phyloP scores from a whole-genome alignment of 1,284 basidiomycete genomes.

The Inonotus hispidus region DNA sequence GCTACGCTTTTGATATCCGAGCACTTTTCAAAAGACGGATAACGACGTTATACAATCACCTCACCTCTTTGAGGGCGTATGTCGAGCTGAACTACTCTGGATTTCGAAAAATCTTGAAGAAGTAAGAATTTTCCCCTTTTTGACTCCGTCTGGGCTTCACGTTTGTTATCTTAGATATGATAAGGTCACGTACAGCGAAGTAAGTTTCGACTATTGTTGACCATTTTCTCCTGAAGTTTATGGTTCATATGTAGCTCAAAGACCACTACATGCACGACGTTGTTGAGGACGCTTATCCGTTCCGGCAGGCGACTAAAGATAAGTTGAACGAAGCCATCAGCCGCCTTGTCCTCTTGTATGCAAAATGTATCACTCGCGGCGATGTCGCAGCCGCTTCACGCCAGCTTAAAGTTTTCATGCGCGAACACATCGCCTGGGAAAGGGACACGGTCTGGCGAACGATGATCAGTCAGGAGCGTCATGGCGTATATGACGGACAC shows the following conservation, averaged over 20 bases:
- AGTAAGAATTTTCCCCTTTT: slow-evolving; percentile 44
- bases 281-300: slow-evolving; percentile 70
- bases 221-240: not conserved
- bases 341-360: slow-evolving; percentile 71
- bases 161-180: slow-evolving; percentile 62
- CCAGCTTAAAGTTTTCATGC: slow-evolving; percentile 84
- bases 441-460: slow-evolving; percentile 95
- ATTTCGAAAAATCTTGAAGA: slow-evolving; percentile 95
- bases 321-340: slow-evolving; percentile 59
- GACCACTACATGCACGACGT: slow-evolving; percentile 73
- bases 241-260: slow-evolving; percentile 53
- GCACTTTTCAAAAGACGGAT: slow-evolving; percentile 91
- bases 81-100: slow-evolving; percentile 93
- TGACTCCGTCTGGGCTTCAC: not conserved
- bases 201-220: slow-evolving; percentile 25
- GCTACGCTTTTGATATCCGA: slow-evolving; percentile 86
- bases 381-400: slow-evolving; percentile 70
- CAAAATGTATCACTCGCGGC: slow-evolving; percentile 80
- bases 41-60: slow-evolving; percentile 78
- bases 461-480: slow-evolving; percentile 90
- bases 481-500: slow-evolving; percentile 46
- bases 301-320: slow-evolving; percentile 60
- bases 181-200: slow-evolving; percentile 85
- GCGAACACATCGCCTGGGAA: slow-evolving; percentile 94
- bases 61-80: slow-evolving; percentile 87